Evolutionary conservation across 352 stramenopile species (phyloP).

Genomic region (Globisporangium echinulatum): DNA sequence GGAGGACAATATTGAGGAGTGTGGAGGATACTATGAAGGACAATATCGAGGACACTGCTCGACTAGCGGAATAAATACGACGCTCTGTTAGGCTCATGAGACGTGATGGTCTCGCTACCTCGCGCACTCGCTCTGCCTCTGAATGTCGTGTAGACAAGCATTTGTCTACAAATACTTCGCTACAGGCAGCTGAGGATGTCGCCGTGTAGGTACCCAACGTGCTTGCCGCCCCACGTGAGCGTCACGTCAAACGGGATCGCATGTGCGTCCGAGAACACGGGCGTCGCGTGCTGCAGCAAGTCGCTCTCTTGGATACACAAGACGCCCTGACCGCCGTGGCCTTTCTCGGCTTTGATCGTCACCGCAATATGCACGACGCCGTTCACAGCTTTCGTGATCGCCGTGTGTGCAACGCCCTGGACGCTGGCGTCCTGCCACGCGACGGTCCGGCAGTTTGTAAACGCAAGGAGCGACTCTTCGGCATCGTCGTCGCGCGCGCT

Average conservation of each 20-base stretch:
- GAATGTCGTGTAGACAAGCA: too few relatives aligned
- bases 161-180: not conserved
- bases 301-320: slow-evolving; percentile 41
- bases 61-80: slow-evolving; percentile 1
- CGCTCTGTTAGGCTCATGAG: not conserved
- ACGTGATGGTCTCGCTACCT: not conserved
- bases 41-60: not conserved
- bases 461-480: slow-evolving; percentile 35
- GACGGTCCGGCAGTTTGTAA: slow-evolving; percentile 39
- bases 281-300: slow-evolving; percentile 17
- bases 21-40: not conserved
- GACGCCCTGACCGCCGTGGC: slow-evolving; percentile 32
- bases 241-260: slow-evolving; percentile 41
- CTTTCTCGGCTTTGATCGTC: slow-evolving; percentile 35
- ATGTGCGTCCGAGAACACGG: slow-evolving; percentile 23
- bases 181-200: slow-evolving; percentile 29
- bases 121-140: not conserved
- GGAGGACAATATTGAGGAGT: not conserved
- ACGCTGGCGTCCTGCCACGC: slow-evolving; percentile 31
- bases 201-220: slow-evolving; percentile 46
- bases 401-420: slow-evolving; percentile 32
- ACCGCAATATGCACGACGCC: slow-evolving; percentile 41
- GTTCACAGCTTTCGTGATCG: slow-evolving; percentile 41
- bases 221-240: slow-evolving; percentile 49
- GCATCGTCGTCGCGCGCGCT: slow-evolving; percentile 25